Evolutionary conservation across 2,329 filamentous ascomycete genomes (phyloP).

Genomic region (Diaporthe eres): DNA sequence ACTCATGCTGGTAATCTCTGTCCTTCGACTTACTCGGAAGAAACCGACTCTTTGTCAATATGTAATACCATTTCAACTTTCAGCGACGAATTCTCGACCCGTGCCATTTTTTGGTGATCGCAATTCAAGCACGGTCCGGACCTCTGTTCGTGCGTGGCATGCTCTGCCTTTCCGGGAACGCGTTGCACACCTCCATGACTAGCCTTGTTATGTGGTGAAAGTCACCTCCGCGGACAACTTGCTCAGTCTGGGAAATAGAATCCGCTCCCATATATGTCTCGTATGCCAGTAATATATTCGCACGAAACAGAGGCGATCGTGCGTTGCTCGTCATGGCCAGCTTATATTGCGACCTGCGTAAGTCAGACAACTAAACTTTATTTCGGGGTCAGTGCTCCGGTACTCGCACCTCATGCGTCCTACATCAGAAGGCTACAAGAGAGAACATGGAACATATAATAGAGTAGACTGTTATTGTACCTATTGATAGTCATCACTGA

Average conservation of each 20-base stretch:
- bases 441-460: background rate
- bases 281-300: background rate
- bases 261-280: background rate
- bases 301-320: background rate
- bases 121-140: background rate
- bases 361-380: background rate
- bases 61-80: background rate
- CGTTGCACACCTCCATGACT: background rate
- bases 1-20: background rate
- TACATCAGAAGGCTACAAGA: background rate
- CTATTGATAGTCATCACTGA: background rate
- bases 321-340: background rate
- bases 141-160: background rate
- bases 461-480: background rate
- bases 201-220: background rate
- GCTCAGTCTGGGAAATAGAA: background rate
- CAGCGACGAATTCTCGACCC: background rate
- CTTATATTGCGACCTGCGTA: background rate
- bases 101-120: background rate
- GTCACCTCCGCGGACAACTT: background rate
- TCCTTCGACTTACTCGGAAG: background rate
- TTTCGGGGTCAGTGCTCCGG: too few relatives aligned
- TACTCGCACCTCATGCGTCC: background rate
- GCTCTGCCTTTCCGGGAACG: background rate
- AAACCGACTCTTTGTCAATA: background rate